Evolutionary conservation across 371 early-diverging fungal species (phyloP).

Genomic region (Rhizopus microsporus): DNA sequence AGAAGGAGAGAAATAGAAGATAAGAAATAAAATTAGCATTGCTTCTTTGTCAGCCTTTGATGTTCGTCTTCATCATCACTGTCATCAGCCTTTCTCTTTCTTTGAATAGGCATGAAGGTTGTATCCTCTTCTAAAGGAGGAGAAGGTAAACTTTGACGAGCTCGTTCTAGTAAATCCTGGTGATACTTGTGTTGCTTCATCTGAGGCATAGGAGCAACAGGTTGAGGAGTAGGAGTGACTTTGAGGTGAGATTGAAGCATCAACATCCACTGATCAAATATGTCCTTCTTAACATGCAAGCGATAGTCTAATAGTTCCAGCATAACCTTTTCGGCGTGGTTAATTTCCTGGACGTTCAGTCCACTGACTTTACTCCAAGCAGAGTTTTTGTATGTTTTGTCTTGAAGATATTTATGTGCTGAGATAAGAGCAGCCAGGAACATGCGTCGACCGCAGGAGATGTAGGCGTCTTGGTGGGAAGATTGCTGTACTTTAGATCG

Average conservation of each 20-base stretch:
- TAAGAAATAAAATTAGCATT: too few species aligned
- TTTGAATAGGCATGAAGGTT: constrained; percentile 11
- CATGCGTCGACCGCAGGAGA: constrained; percentile 72
- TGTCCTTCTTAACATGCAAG: constrained; percentile 62
- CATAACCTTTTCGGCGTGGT: constrained; percentile 70
- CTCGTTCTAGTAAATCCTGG: constrained; percentile 3
- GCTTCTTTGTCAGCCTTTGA: too few species aligned
- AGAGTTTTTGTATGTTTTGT: constrained; percentile 74
- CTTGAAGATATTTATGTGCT: constrained; percentile 76
- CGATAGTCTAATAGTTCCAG: constrained; percentile 71
- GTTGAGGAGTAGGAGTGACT: constrained; percentile 6
- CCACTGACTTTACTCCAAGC: constrained; percentile 80
- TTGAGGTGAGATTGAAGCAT: constrained; percentile 39
- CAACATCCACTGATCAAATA: constrained; percentile 47
- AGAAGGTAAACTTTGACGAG: constrained; percentile 26
- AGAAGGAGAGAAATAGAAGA: not conserved
- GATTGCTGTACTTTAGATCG: constrained; percentile 32
- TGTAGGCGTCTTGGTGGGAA: constrained; percentile 23
- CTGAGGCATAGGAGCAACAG: not conserved
- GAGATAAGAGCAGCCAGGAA: constrained; percentile 74
- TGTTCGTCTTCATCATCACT: not conserved
- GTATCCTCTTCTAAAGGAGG: constrained; percentile 25
- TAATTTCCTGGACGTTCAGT: constrained; percentile 66
- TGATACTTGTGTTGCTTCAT: constrained; percentile 1
- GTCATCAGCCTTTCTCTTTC: constrained; percentile 7